Evolutionary conservation across 2,329 filamentous ascomycete genomes (phyloP), one percentile per base, ranked within the genome.

Genomic region (Purpureocillium takamizusanense): DNA sequence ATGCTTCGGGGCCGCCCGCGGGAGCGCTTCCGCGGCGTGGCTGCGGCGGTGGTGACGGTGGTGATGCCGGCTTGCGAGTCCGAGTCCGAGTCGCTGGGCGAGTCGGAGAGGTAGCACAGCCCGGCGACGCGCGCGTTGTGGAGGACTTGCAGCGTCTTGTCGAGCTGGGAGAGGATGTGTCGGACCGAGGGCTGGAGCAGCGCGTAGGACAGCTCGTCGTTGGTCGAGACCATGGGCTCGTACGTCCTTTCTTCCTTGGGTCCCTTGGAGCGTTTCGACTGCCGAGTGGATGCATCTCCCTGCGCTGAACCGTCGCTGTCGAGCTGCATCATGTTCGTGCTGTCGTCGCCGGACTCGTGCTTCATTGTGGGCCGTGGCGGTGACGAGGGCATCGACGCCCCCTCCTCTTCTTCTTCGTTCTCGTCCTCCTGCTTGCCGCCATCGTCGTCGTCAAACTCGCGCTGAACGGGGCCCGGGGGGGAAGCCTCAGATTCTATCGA

Each of bases 161-260:
- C 86, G 2, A 95, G 55, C 28, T 78, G 75, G 2, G 69, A 61
- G 8, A 95, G 66, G 13, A 89, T 72, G 46, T 86, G 81, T n/a
- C 80, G 70, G 10, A 84, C 71, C 0, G 76, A 71, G 0, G 87
- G 86, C 1, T 72, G 70, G 13, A 95, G 63, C 5, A 94, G 65
- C 2, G 60, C 55, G 42, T 72, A 66, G 1, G 86, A 84, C 35
- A 68, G 55, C 2, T 83, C 78, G 47, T 94, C 87, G 49, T 94
- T 81, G 2, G 77, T 72, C 7, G 83, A 72, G 5, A 86, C 60
- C 2, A 71, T 66, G 0, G 83, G 76, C 10, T 59, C 56, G 27
- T 66, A 62, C 0, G 54, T 56, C 36, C 47, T 25, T 10, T 25
- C 21, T 10, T 25, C 10, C 21, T 52, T 9, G 39, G 41, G 21